Evolutionary conservation across 768 basidiomycete genomes (phyloP), one percentile per base, ranked within the genome.

Genomic region (Lentinula sp.): DNA sequence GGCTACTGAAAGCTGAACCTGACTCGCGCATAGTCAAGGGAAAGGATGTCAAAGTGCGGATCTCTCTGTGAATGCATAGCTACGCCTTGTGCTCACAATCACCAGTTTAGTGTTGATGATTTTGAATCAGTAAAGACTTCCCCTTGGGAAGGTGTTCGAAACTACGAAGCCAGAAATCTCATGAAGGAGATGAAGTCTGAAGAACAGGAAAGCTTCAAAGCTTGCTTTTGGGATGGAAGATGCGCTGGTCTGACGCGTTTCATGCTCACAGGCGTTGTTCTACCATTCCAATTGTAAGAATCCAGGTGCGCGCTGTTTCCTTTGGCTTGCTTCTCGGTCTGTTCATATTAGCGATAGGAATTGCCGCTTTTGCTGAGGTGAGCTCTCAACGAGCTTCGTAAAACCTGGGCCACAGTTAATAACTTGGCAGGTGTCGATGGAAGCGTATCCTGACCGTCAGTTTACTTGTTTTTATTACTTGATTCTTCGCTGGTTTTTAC

Each of bases 371-470:
- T 70, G 91, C 91, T 15, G 81, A 90, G 83, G 91, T 91, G 67
- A 37, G 72, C 62, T 31, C 28, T n/a, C 5, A 15, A 18, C 13
- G n/a, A 59, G 8, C 21, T 23, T 23, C 7, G 42, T 8, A 16
- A 42, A 16, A 21, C 3, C 6, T n/a, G 31, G 28, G 2, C 4
- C 23, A 35, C 16, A 5, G 56, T 52, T 56, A 48, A 55, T 39
- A 23, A 37, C 56, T n/a, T 59, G 13, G 8, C 61, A 92, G 85
- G 86, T 96, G 7, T 80, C 80, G 34, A 91, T 85, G 70, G 89
- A 90, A 70, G 91, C 93, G 5, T 95, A 96, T 72, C 91, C 94
- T 18, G 95, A 98, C 70, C 82, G 93, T 94, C 73, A 75, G 91
- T 73, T 21, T 13, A 28, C 43, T 35, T 50, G 23, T 23, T 5